A percentile compares a stretch with the other conserved stretches of the same genome.
These are phyloP conservation scores for Elaeis oleifera DNA, from an alignment of 202 grass and related monocot genomes.

Conservation along the genomic window DNA sequence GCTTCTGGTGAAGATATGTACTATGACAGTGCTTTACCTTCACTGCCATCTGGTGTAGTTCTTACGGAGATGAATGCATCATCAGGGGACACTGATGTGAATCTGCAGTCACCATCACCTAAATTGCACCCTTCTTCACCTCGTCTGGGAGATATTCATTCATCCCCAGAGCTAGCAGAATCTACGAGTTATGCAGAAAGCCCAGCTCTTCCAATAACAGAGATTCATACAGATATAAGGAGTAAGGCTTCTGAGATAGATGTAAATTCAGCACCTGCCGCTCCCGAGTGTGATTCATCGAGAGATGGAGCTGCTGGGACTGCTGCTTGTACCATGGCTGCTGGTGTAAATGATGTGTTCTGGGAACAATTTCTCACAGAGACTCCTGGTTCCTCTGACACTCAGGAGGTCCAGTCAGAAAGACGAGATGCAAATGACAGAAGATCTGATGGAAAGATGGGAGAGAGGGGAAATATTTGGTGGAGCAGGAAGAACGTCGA, in stretches of 20 bases:
- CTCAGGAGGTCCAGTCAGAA: slow-evolving; percentile 75
- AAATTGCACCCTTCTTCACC: slow-evolving; percentile 44
- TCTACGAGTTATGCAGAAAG: slow-evolving; percentile 60
- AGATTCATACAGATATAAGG: slow-evolving; percentile 31
- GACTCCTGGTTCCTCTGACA: slow-evolving; percentile 42
- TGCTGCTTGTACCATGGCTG: slow-evolving; percentile 11
- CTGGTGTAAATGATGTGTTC: slow-evolving; percentile 73
- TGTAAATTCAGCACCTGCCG: slow-evolving; percentile 74
- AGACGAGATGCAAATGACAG: slow-evolving; percentile 43
- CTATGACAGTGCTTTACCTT: slow-evolving; percentile 44
- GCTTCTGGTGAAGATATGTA: slow-evolving; percentile 42
- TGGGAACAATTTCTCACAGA: slow-evolving; percentile 96
- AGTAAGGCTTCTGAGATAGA: slow-evolving; percentile 74
- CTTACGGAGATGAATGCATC: slow-evolving; percentile 53
- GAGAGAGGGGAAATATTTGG: slow-evolving; percentile 29
- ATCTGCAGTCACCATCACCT: slow-evolving; percentile 24
- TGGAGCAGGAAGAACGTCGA: slow-evolving; percentile 61
- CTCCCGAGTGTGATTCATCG: slow-evolving; percentile 44
- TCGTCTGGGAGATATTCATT: slow-evolving; percentile 36
- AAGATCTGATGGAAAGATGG: slow-evolving; percentile 19
- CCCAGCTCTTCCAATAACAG: slow-evolving; percentile 35
- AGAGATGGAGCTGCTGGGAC: slow-evolving; percentile 32
- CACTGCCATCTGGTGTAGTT: slow-evolving; percentile 48
- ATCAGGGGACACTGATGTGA: slow-evolving; percentile 46
- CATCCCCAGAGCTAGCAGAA: slow-evolving; percentile 46